These are phyloP conservation scores for Mucor plumbeus DNA, from an alignment of 371 early-diverging fungal species.

Conservation along the genomic window DNA sequence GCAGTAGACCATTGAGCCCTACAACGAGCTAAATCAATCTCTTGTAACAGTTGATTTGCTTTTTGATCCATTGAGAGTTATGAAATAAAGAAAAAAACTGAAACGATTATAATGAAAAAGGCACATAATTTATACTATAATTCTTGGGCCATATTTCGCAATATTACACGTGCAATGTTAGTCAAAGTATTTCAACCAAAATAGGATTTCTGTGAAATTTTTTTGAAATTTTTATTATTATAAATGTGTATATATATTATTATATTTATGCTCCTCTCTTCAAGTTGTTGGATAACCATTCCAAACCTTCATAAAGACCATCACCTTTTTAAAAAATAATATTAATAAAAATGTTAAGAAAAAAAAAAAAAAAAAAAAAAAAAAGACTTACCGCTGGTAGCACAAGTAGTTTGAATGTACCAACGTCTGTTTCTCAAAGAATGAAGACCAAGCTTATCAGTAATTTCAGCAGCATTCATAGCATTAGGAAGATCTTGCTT, in stretches of 20 bases:
- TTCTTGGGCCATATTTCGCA: conserved; percentile 3
- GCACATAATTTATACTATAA: not conserved
- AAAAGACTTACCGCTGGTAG: conserved; percentile 76
- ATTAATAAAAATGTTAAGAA: not conserved
- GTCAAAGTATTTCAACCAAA: conserved; percentile 31
- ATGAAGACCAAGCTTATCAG: conserved; percentile 88
- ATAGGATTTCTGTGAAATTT: conserved; percentile 20
- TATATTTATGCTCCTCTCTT: conserved; percentile 44
- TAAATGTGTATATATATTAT: not conserved
- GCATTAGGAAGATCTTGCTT: conserved; percentile 97
- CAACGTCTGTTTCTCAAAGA: conserved; percentile 90
- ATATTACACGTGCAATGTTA: conserved; percentile 31
- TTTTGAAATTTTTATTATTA: conserved; percentile 3
- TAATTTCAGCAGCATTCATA: conserved; percentile 92
- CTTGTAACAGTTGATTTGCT: conserved; percentile 26
- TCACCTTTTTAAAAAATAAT: conserved; percentile 53
- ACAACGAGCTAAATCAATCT: conserved; percentile 61
- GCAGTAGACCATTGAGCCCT: conserved; percentile 53
- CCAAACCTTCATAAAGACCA: conserved; percentile 95
- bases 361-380: not conserved
- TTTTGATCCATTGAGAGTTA: conserved; percentile 15
- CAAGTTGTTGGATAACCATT: conserved; percentile 69
- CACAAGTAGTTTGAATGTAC: conserved; percentile 92
- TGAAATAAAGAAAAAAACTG: conserved; percentile 10
- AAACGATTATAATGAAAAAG: not conserved